phyloP scores from a whole-genome alignment of 2,329 filamentous ascomycete genomes.

The Colletotrichum godetiae region DNA sequence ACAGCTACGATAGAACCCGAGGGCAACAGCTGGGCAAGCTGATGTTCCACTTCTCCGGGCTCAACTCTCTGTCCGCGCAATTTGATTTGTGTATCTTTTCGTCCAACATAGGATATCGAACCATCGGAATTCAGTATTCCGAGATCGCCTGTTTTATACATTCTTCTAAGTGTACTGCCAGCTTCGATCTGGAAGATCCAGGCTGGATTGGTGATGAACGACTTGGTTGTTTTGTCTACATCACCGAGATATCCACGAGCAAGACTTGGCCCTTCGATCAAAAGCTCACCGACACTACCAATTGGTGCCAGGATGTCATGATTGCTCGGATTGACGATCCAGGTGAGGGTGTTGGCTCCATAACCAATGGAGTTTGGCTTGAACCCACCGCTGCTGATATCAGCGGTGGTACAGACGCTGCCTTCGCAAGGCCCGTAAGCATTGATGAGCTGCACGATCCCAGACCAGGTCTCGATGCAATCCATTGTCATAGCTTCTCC shows the following conservation, averaged over 20 bases:
- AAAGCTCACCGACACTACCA: slow-evolving; percentile 42
- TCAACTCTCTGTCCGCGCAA: slow-evolving; percentile 48
- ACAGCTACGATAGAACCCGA: slow-evolving; percentile 3
- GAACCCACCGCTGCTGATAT: not conserved
- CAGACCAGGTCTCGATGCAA: slow-evolving; percentile 11
- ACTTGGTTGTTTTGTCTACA: not conserved
- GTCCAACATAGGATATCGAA: slow-evolving; percentile 35
- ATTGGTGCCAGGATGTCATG: slow-evolving; percentile 38
- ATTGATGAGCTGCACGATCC: slow-evolving; percentile 20
- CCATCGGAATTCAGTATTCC: slow-evolving; percentile 21
- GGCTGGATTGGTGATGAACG: slow-evolving; percentile 17
- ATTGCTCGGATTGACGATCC: slow-evolving; percentile 41
- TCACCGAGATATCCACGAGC: slow-evolving; percentile 36
- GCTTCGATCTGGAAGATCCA: slow-evolving; percentile 1
- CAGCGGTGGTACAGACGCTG: slow-evolving; percentile 31
- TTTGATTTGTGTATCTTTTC: slow-evolving; percentile 47
- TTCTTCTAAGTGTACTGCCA: not conserved
- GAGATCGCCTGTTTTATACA: slow-evolving; percentile 36
- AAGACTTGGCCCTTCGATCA: slow-evolving; percentile 42
- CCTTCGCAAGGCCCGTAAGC: slow-evolving; percentile 27
- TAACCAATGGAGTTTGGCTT: slow-evolving; percentile 14
- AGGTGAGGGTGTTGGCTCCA: slow-evolving; percentile 28
- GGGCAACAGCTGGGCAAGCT: slow-evolving; percentile 23
- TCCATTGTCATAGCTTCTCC: slow-evolving; percentile 27
- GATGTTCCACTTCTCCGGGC: slow-evolving; percentile 45